phyloP scores from a whole-genome alignment of 1,284 basidiomycete genomes.

The Austroboletus novae-zelandiae region DNA sequence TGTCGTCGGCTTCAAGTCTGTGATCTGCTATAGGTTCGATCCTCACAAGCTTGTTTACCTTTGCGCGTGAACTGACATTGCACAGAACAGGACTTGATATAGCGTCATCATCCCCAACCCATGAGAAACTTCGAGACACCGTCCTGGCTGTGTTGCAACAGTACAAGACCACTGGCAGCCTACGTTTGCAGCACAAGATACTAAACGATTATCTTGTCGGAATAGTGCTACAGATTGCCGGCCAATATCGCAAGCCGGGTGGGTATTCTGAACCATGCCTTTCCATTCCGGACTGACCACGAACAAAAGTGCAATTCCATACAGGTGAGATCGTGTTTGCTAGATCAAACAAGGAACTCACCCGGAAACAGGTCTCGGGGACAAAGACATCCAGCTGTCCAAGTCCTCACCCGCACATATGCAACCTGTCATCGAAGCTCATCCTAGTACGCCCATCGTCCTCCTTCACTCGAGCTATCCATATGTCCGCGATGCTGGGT shows the following conservation, averaged over 20 bases:
- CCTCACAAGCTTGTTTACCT: background rate
- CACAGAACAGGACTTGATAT: constrained; percentile 62
- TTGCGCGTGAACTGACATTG: background rate
- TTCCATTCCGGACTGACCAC: background rate
- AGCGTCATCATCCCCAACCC: constrained; percentile 14
- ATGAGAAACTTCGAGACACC: constrained; percentile 30
- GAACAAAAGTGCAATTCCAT: constrained; percentile 69
- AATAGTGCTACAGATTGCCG: constrained; percentile 50
- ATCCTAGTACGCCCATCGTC: constrained; percentile 57
- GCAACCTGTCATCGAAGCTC: constrained; percentile 64
- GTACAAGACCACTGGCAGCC: constrained; percentile 32
- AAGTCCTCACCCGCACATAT: constrained; percentile 62
- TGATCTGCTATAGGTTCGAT: constrained; percentile 57
- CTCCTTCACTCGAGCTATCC: constrained; percentile 75
- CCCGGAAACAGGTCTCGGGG: constrained; percentile 52
- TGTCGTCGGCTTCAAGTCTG: constrained; percentile 73
- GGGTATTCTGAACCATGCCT: background rate
- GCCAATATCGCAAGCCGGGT: constrained; percentile 57
- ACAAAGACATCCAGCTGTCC: constrained; percentile 62
- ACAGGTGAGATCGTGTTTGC: constrained; percentile 40
- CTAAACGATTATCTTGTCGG: constrained; percentile 70
- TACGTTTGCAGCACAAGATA: constrained; percentile 58
- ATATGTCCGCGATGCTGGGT: constrained; percentile 71
- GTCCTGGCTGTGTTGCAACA: constrained; percentile 31
- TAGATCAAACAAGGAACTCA: background rate